phyloP scores from a whole-genome alignment of 176 grass and related monocot genomes.

The Poa annua region DNA sequence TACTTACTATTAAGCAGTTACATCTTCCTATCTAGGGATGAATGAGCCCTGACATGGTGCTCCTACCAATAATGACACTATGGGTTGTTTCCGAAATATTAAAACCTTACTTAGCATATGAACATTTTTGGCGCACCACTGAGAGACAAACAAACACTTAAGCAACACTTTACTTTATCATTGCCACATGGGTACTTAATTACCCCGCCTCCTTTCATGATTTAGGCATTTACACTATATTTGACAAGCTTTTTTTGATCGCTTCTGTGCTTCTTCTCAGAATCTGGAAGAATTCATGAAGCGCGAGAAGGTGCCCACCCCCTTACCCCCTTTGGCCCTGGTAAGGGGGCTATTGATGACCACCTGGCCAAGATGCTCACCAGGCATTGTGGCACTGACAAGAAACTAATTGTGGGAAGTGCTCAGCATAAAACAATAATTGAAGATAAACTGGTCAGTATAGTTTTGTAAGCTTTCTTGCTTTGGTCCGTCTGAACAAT shows the following conservation, averaged over 20 bases:
- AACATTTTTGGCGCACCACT: neutral
- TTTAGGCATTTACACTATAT: neutral
- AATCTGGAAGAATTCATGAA: neutral
- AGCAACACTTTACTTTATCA: neutral
- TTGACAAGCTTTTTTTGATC: neutral
- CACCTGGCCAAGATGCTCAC: neutral
- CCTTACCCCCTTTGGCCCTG: neutral
- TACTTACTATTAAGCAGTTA: neutral
- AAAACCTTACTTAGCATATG: neutral
- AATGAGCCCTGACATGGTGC: neutral
- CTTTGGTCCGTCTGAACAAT: neutral
- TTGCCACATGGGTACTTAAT: neutral
- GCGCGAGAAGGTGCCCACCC: too few relatives aligned
- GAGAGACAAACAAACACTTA: neutral
- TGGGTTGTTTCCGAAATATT: neutral
- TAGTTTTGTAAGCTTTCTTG: neutral
- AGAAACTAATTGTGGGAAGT: neutral
- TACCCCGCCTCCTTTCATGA: neutral
- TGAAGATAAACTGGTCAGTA: neutral
- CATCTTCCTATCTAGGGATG: neutral
- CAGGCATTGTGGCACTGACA: neutral
- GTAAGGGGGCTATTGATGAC: neutral
- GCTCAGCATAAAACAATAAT: constrained; percentile 1
- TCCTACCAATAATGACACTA: neutral
- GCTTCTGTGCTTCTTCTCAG: neutral